Percentiles rank a stretch among this genome's conserved stretches.
These are phyloP conservation scores for Umbelopsis sp. DNA, from an alignment of 192 early-diverging fungal species.

Conservation along the genomic window DNA sequence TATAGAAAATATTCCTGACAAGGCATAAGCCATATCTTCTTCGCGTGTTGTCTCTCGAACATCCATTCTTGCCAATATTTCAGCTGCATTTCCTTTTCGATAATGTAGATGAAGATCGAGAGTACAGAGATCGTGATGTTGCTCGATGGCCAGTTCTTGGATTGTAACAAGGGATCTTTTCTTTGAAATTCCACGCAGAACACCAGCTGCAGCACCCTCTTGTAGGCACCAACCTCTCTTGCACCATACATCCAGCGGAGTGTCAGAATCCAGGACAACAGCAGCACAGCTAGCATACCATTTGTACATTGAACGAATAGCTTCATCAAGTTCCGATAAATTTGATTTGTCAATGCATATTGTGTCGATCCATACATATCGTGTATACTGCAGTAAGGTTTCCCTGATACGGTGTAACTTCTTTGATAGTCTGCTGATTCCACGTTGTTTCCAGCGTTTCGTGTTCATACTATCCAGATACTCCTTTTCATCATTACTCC, in stretches of 20 bases:
- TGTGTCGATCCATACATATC: neutral
- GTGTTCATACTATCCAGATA: neutral
- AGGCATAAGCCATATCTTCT: neutral
- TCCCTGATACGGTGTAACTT: neutral
- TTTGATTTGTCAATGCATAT: neutral
- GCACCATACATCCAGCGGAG: neutral
- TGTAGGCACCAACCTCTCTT: neutral
- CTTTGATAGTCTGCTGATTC: neutral
- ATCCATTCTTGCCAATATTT: neutral
- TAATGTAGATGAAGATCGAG: neutral
- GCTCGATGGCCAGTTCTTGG: neutral
- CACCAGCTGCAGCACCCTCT: neutral
- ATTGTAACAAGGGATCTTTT: neutral
- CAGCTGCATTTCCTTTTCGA: neutral
- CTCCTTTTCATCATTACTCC: neutral
- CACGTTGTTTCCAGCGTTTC: neutral
- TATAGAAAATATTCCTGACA: neutral
- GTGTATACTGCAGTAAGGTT: neutral
- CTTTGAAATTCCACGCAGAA: neutral
- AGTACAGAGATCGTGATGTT: neutral
- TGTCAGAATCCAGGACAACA: neutral
- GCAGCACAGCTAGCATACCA: neutral
- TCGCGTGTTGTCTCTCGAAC: neutral
- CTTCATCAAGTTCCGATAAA: neutral
- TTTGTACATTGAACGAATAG: neutral